Base-by-base conservation (phyloP, 352 stramenopile genomes). In the Pythium monospermum region DNA sequence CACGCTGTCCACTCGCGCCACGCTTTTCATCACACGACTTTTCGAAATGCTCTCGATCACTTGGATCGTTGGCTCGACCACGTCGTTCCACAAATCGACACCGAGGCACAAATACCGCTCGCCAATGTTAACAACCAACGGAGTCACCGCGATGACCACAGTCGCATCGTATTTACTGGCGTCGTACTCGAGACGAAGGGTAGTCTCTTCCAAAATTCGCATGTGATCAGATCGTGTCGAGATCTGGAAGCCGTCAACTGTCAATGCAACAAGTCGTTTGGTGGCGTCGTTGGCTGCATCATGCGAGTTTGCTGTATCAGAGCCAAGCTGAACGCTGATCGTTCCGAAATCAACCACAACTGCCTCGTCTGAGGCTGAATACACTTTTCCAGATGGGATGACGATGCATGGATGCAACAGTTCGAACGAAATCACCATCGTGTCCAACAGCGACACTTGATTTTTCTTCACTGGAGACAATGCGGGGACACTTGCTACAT, bases 321-420 rank as follows among this genome's bases (percentile, higher is more conserved):
- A 12, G 46, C 64, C 43, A 49, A 52, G 38, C 62, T 36, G 41
- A 19, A 54, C 28, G 57, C 36, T 51, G 43, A 83, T 78, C 11
- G 49, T 59, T 8, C 75, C 75, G n/a, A 86, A 73, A 36, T 86
- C 72, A 27, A 86, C 31, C 19, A 77, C 52, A 21, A 82, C 57
- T 3, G 69, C 75, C 40, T 73, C 61, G 8, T 53, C 60, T 1
- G 33, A 58, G 23, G 48, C 5, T 12, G 38, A 53, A 32, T 58
- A 50, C n/a, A 21, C 40, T 38, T 41, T 49, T 16, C 60, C 72
- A 37, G 69, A 77, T 2, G 75, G 68, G 21, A 85, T 36, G 19
- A 83, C 45, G 35, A 83, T 57, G 36, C 49, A 67, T 3, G 71
- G 75, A 53, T 82, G 71, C 4, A 61, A 57, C 15, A 90, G 45